Evolutionary conservation across 768 basidiomycete genomes (phyloP), one percentile per base, ranked within the genome.

Genomic region (Flagelloscypha sp.): DNA sequence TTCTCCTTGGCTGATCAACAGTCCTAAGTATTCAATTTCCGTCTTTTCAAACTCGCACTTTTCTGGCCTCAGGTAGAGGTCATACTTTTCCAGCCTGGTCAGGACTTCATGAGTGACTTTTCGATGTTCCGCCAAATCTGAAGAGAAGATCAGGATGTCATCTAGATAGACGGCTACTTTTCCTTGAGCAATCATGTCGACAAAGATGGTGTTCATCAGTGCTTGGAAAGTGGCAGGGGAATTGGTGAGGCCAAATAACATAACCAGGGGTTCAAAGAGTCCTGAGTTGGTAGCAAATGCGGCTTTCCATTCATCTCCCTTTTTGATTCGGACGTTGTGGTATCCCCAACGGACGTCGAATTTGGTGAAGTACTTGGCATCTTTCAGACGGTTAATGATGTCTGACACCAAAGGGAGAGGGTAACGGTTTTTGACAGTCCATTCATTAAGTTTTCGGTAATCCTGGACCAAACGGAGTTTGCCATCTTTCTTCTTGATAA

Each of bases 151-250:
- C 5, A 58, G 53, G 30, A 56, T 46, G 21, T 56, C 39, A 28
- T 53, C 55, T 30, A 48, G 38, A 35, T 58, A 58, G 10, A 58
- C 48, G 21, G 47, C 23, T 0, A 59, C 29, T 19, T 50, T 46
- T 24, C 37, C 45, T 27, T 33, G 16, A 4, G 49, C 48, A 16
- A 52, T 40, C 19, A 47, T 19, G n/a, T 43, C 39, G 3, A 43
- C 21, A 12, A 55, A 41, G 24, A 51, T 33, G 27, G 39, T 32
- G 25, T 55, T 41, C 42, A 53, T 54, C 24, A 46, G 28, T 9
- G 21, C 33, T 29, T 56, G 59, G 48, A 51, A 51, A 15, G 33
- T 42, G 12, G 40, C 34, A 0, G 30, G 48, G 11, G 24, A 37
- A 20, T 50, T 48, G 10, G 31, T 38, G 3, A 49, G 25, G 1